Base-by-base conservation (phyloP, 441 rosid genomes). In the Euphorbia schlechtendalii region DNA sequence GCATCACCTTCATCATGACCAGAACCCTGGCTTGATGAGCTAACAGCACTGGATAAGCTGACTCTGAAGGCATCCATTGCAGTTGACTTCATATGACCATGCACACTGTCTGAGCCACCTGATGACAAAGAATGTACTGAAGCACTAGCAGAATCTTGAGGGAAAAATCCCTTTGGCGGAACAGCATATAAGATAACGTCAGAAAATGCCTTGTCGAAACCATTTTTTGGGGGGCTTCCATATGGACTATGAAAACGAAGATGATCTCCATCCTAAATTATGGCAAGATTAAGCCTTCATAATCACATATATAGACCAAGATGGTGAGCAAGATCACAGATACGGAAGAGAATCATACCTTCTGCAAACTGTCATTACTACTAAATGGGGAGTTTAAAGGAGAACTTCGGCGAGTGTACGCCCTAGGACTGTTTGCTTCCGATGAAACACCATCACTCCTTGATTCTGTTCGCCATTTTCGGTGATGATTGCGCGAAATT, bases 1-100 rank as follows among this genome's bases (percentile, higher is more conserved):
- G 99, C 95, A 78, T 90, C 97, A 68, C 96, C 93, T 65, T 93
- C 99, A 80, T 93, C 97, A 83, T 93, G 96, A 70, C 99, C 99
- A 74, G 99, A 93, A 67, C 96, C 99, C 59, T 90, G 99, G 74
- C 99, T 93, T 59, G 97, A 88, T 59, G 99, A 93, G 77, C 99
- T 93, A 70, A 93, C 91, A 70, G 96, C 96, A 82, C 99, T 93
- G 60, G 96, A 93, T 73, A 93, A 73, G 77, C 99, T 93, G 69
- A 93, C 97, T 80, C 99, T 88, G 71, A 85, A 87, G 71, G 90
- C 84, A 73, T 93, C 99, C 81, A 81, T 69, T 53, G 73, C 62
- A 78, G 77, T 81, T 49, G 81, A 73, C 73, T 78, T 90, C 88
- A 82, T 80, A 71, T 86, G 94, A 69, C 92, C 88, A 76, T 84